Evolutionary conservation across 257 asterid genomes (phyloP).

Genomic region (Agastache rugosa): DNA sequence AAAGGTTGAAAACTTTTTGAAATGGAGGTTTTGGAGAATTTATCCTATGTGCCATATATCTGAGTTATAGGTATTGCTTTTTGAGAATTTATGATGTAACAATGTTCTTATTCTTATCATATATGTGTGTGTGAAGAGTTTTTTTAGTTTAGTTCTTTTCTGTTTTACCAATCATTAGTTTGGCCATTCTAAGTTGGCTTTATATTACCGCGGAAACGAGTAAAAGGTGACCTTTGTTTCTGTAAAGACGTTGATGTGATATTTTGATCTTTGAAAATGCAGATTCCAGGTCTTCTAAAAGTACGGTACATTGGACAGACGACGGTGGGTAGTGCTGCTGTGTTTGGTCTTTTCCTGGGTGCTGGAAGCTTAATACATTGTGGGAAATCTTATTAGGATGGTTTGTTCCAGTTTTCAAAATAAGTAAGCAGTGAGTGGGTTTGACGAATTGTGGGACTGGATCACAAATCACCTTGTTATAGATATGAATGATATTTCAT

Average conservation of each 20-base stretch:
- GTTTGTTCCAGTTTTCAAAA: slow-evolving; percentile 16
- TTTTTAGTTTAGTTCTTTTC: not conserved
- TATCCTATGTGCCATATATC: not conserved
- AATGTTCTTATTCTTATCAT: not conserved
- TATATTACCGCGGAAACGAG: slow-evolving; percentile 6
- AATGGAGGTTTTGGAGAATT: not conserved
- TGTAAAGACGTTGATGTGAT: slow-evolving; percentile 1
- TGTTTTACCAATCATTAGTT: slow-evolving; percentile 8
- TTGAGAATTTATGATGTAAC: not conserved
- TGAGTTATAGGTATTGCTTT: not conserved
- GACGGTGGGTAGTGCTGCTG: slow-evolving; percentile 83
- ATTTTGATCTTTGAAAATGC: slow-evolving; percentile 36
- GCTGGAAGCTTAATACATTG: slow-evolving; percentile 95
- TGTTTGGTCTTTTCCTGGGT: slow-evolving; percentile 87
- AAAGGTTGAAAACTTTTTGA: not conserved
- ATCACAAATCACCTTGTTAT: slow-evolving; percentile 16
- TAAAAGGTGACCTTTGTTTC: not conserved
- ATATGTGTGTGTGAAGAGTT: not conserved
- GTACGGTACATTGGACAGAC: slow-evolving; percentile 85
- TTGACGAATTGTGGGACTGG: slow-evolving; percentile 21
- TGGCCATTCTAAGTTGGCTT: slow-evolving; percentile 11
- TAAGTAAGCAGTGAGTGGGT: slow-evolving; percentile 30
- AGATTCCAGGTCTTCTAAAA: slow-evolving; percentile 85
- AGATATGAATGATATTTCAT: slow-evolving; percentile 26
- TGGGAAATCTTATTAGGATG: slow-evolving; percentile 66